Evolutionary conservation across 345 rosid genomes (phyloP), one percentile per base, ranked within the genome.

Genomic region (Turnera subulata): DNA sequence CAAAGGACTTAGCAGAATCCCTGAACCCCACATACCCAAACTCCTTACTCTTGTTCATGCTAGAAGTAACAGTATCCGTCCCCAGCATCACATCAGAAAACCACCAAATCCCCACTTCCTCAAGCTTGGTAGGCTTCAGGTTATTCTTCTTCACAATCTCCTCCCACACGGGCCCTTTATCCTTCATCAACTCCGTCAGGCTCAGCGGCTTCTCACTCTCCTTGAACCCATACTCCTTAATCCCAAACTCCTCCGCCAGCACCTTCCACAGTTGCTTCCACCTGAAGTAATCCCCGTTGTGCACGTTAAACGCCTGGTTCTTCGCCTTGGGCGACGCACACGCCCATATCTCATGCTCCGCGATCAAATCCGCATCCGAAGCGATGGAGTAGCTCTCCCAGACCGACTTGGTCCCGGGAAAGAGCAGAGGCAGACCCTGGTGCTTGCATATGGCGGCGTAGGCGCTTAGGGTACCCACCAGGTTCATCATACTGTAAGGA

Each of bases 341-440:
- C 0, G 91, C 87, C 96, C 96, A 91, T 53, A 87, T 87, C 54
- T 84, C 87, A 56, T 90, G 95, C 78, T 90, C 93, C 0, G 95
- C 93, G 0, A 87, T 32, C 64, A 87, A 53, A 46, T 85, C 93
- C 0, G 96, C 96, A 26, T 87, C 97, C 0, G 86, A 79, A 2
- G 67, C 80, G 0, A 59, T 10, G 0, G 59, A 53, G 66, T 75
- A 83, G 15, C 82, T 49, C 14, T 87, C 84, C 96, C 97, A 85
- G 0, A 80, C 69, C 2, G 20, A 63, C 48, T 78, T 75, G 25
- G 71, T 78, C 35, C 89, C 96, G 0, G 91, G 93, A 50, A 90
- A 90, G 32, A 58, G 11, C 39, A 90, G 52, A 2, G 85, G 87
- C 37, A 62, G 23, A 9, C 83, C 85, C 54, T 80, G 73, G 25